Evolutionary conservation across 2,329 filamentous ascomycete genomes (phyloP).

Genomic region (Cercospora nicotianae): DNA sequence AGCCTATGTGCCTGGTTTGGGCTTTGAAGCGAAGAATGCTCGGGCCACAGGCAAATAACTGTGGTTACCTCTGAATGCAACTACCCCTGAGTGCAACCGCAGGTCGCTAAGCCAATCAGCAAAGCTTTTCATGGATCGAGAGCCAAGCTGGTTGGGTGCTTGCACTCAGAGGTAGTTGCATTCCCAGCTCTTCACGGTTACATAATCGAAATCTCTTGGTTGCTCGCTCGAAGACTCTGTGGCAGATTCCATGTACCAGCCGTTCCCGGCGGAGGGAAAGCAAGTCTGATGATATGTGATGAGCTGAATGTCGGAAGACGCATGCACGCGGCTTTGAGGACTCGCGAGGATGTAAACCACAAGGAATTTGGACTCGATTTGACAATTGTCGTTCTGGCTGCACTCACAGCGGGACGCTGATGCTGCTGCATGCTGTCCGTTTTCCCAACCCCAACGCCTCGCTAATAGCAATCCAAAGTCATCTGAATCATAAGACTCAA

Average conservation of each 20-base stretch:
- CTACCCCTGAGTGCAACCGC: neutral
- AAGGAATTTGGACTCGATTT: neutral
- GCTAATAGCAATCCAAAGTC: slow-evolving; percentile 8
- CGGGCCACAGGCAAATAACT: no score
- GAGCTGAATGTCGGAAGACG: neutral
- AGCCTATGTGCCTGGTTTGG: no score
- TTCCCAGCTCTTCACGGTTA: no score
- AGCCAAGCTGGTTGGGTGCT: neutral
- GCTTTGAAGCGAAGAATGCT: no score
- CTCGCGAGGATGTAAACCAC: neutral
- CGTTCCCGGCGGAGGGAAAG: no score
- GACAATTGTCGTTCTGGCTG: neutral
- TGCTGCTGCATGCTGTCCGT: neutral
- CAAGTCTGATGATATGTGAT: no score
- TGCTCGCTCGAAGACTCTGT: no score
- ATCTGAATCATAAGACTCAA: slow-evolving; percentile 22
- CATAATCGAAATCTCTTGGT: no score
- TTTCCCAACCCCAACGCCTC: slow-evolving; percentile 7
- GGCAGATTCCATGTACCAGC: no score
- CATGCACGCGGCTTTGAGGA: neutral
- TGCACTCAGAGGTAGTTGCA: neutral
- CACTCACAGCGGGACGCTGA: neutral
- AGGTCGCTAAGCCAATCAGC: neutral
- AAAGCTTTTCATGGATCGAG: neutral
- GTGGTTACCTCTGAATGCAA: neutral